These are phyloP conservation scores for Rhodomyrtus psidioides DNA, from an alignment of 441 rosid genomes.

Conservation along the genomic window DNA sequence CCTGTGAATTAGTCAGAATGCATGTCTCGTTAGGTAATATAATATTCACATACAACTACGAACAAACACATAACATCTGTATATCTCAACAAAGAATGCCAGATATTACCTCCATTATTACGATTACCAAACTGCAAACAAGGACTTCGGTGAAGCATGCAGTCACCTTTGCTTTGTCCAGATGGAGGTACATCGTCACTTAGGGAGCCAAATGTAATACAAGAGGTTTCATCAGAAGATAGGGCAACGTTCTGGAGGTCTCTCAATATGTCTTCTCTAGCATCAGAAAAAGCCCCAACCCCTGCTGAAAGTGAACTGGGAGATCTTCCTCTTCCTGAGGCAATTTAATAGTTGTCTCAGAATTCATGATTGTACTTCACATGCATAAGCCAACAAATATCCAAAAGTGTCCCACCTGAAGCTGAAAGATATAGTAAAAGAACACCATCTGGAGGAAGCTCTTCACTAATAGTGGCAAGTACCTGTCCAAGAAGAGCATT, in stretches of 20 bases:
- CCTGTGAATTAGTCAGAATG: neutral
- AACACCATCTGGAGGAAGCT: constrained; percentile 78
- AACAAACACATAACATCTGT: neutral
- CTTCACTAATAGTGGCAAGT: constrained; percentile 80
- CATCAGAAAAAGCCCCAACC: constrained; percentile 33
- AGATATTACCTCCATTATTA: constrained; percentile 65
- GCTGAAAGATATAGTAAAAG: constrained; percentile 83
- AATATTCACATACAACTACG: neutral
- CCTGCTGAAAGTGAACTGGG: constrained; percentile 33
- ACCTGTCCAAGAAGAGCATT: constrained; percentile 43
- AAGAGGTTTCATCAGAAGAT: constrained; percentile 34
- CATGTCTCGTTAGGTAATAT: neutral
- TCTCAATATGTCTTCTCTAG: constrained; percentile 37
- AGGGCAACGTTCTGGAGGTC: constrained; percentile 40
- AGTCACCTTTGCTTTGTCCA: constrained; percentile 44
- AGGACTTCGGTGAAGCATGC: constrained; percentile 17
- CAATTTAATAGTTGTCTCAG: constrained; percentile 13
- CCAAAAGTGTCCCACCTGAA: constrained; percentile 44
- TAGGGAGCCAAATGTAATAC: constrained; percentile 31
- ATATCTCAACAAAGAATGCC: neutral
- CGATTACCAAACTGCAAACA: constrained; percentile 67
- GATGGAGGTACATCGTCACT: constrained; percentile 28
- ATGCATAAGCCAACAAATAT: neutral
- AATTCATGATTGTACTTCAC: constrained; percentile 1
- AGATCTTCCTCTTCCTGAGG: constrained; percentile 49